Evolutionary conservation across 1,284 basidiomycete genomes (phyloP).

Genomic region (Filobasidium uniguttulatum): DNA sequence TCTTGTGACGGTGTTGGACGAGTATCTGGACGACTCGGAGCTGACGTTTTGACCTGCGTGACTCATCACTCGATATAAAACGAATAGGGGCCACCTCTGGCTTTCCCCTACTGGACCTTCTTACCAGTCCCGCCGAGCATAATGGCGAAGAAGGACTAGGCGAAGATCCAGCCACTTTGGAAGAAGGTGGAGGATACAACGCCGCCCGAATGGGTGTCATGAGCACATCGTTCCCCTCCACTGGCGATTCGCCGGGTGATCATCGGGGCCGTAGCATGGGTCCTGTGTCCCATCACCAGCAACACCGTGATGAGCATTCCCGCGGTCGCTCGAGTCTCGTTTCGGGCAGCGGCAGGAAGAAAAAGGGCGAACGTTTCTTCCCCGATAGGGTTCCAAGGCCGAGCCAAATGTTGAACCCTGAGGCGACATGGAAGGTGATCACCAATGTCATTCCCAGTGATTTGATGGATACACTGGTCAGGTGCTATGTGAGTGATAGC

Average conservation of each 20-base stretch:
- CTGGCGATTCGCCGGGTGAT: not conserved
- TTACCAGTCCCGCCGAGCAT: constrained; percentile 27
- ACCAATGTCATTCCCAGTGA: constrained; percentile 73
- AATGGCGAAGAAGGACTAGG: constrained; percentile 19
- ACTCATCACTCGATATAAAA: not conserved
- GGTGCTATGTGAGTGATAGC: constrained; percentile 42
- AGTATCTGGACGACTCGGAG: not conserved
- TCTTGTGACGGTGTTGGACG: not conserved
- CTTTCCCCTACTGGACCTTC: constrained; percentile 63
- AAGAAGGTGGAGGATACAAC: too few relatives aligned
- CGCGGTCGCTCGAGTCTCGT: too few relatives aligned
- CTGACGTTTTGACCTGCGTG: constrained; percentile 6
- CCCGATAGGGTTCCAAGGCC: constrained; percentile 56
- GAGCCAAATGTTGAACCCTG: constrained; percentile 55
- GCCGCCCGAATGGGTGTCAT: too few relatives aligned
- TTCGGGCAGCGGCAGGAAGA: not conserved
- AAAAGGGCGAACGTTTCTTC: constrained; percentile 31
- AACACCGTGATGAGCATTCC: too few relatives aligned
- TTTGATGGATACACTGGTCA: constrained; percentile 60
- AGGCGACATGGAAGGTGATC: constrained; percentile 53
- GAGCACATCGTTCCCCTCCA: too few relatives aligned
- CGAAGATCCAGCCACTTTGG: too few relatives aligned
- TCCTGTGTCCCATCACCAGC: not conserved
- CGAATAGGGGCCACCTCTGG: constrained; percentile 77
- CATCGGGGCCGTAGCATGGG: not conserved